Base-by-base conservation (phyloP, 2,329 filamentous ascomycete species). In the Penicillium sp. region DNA sequence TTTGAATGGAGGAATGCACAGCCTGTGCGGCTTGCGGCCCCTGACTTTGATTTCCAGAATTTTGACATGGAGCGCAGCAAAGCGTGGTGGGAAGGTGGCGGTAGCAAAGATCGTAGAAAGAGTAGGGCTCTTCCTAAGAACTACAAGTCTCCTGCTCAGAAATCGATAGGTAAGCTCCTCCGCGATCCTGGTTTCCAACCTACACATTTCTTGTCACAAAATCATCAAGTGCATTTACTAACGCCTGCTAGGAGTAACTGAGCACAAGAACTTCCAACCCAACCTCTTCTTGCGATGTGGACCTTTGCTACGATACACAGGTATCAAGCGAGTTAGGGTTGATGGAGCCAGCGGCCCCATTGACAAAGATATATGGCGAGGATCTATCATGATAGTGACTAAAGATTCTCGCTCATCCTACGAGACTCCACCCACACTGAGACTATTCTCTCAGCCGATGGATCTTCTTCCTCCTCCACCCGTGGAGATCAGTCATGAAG, bases 371-470 rank as follows among this genome's bases (percentile, higher is more conserved):
- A 86, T 93, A 21, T 99, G 94, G 94, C 86, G 93, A 72, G 94
- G 94, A 6, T 95, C 87, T 59, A 83, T 97, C 57, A 92, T 99
- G 91, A 96, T 99, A 67, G 92, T 99, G 23, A 97, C 94, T 0
- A 83, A 87, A 52, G 93, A 99, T 69, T 83, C 85, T 2, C 84
- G 89, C 41, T 97, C 93, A 2, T 89, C 89, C 0, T 96, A 97
- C 69, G 87, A 91, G 48, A 84, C 84, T n/a, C 74, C 79, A 0
- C 94, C 94, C 4, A 90, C 84, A 0, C 78, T 99, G 62, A 85
- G 93, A 43, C 75, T 99, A 4, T 99, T 97, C 72, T 86, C 89
- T 7, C 93, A 97, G 70, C 89, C 91, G 1, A 89, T 93, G 73
- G 89, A 93, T 61, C 79, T 96, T 19, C 79, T 96, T 2, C 89